Base-by-base conservation (phyloP, 352 stramenopile genomes). In the Saprolegnia parasitica region DNA sequence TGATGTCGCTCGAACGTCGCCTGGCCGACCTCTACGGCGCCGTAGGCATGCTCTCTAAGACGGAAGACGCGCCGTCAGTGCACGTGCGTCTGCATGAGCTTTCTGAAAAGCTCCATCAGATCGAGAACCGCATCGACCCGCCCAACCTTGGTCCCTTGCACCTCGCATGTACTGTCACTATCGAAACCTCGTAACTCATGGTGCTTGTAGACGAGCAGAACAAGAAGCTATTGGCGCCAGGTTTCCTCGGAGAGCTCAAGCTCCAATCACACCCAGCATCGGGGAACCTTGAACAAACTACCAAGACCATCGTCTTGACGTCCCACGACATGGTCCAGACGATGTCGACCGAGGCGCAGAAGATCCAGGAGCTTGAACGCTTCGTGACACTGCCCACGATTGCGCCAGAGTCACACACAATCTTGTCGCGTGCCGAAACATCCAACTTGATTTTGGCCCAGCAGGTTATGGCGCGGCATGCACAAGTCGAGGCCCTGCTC, bases 111-210 rank as follows among this genome's bases (percentile, higher is more conserved):
- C 47, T 70, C 18, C 0, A 15, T 47, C 63, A 42, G 13, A 4
- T 70, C 9, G 63, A 70, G 42, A 49, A 37, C 16, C 35, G 54
- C 47, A 11, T 70, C 16, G 63, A 70, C 21, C 63, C 63, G 21
- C 63, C 63, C 10, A 58, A 70, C 29, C 5, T 56, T 16, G 42
- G 29, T 8, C 29, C 42, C 24, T 24, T 70, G 9, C 63, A 32
- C 29, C 16, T 24, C 10, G 63, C 63, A 13, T 70, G 63, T 70
- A 70, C 13, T 35, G 29, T 35, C 29, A 35, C 2, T 2, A 35
- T 5, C 29, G 2, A 35, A 35, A 5, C 5, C 29, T 35, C 29
- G 29, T 35, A 35, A 5, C 58, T 52, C 21, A 23, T 66, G 11
- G 4, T 21, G 18, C 23, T 5, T 35, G 39, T 70, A 70, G 63